These are phyloP conservation scores for Phyllosticta capitalensis DNA, from an alignment of 2,329 filamentous ascomycete genomes.

Conservation along the genomic window DNA sequence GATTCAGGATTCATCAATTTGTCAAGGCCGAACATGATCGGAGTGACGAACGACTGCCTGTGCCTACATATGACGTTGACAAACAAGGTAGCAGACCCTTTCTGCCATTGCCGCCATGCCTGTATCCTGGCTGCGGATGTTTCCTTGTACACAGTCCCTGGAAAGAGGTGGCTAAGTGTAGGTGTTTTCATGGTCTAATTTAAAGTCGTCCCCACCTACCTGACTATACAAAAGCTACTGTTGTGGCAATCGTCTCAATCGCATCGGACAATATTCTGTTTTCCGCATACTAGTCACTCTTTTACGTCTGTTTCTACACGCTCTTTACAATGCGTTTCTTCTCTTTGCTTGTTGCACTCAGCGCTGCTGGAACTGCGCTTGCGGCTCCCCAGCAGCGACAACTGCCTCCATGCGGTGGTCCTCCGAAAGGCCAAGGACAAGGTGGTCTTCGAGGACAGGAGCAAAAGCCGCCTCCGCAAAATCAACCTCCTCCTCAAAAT, in stretches of 20 bases:
- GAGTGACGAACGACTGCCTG: not conserved
- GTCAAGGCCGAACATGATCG: too few species aligned
- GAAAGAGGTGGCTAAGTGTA: not conserved
- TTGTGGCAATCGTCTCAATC: too few species aligned
- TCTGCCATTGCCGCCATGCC: not conserved
- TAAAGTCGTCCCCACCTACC: not conserved
- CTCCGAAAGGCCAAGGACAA: too few species aligned
- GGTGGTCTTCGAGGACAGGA: not conserved
- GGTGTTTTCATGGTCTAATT: not conserved
- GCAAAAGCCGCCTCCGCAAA: not conserved
- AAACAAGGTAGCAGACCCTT: not conserved
- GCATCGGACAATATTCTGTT: too few species aligned
- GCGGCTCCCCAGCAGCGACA: slow-evolving; percentile 12
- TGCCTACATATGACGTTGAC: not conserved
- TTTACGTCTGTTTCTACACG: not conserved
- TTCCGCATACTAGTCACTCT: not conserved
- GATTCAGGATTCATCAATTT: not conserved
- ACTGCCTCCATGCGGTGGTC: too few species aligned
- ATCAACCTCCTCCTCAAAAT: too few species aligned
- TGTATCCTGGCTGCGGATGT: not conserved
- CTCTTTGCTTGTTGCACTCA: slow-evolving; percentile 13
- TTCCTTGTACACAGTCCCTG: not conserved
- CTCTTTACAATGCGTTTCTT: slow-evolving; percentile 15
- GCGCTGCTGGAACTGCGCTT: slow-evolving; percentile 14
- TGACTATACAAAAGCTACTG: not conserved